Evolutionary conservation across 2,329 filamentous ascomycete genomes (phyloP).

Genomic region (Alternaria brassicae): DNA sequence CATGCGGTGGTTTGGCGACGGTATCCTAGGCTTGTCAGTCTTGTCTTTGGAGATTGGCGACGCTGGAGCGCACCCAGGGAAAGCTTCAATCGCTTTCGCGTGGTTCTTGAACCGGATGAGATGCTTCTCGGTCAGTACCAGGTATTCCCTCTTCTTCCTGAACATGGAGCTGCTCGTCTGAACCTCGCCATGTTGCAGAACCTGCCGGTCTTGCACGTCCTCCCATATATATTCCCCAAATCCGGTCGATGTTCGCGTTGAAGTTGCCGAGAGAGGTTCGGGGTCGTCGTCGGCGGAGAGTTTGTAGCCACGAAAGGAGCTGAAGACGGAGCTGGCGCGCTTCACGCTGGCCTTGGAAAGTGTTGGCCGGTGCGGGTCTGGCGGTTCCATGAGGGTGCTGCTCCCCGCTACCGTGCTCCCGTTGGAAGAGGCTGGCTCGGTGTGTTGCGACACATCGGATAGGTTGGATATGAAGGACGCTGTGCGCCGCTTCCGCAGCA

Average conservation of each 20-base stretch:
- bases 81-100: constrained; percentile 68
- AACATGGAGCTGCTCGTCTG: constrained; percentile 74
- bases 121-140: constrained; percentile 74
- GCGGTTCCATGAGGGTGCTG: constrained; percentile 19
- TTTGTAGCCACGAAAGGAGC: constrained; percentile 63
- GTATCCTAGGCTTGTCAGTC: constrained; percentile 37
- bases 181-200: constrained; percentile 72
- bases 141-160: constrained; percentile 74
- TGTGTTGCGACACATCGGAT: constrained; percentile 36
- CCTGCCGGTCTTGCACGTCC: constrained; percentile 47
- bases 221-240: constrained; percentile 51
- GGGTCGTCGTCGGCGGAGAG: constrained; percentile 60
- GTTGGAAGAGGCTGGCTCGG: constrained; percentile 28
- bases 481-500: constrained; percentile 49
- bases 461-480: constrained; percentile 47
- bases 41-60: background rate
- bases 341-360: constrained; percentile 34
- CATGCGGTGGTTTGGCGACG: constrained; percentile 49
- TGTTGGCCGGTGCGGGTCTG: constrained; percentile 20
- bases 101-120: constrained; percentile 73
- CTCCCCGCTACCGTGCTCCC: constrained; percentile 14
- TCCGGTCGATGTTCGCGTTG: constrained; percentile 56
- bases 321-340: constrained; percentile 61
- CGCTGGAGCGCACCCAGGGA: constrained; percentile 52
- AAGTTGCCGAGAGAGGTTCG: constrained; percentile 57